phyloP scores from a whole-genome alignment of 2,329 filamentous ascomycete genomes.

The Cladophialophora exuberans region DNA sequence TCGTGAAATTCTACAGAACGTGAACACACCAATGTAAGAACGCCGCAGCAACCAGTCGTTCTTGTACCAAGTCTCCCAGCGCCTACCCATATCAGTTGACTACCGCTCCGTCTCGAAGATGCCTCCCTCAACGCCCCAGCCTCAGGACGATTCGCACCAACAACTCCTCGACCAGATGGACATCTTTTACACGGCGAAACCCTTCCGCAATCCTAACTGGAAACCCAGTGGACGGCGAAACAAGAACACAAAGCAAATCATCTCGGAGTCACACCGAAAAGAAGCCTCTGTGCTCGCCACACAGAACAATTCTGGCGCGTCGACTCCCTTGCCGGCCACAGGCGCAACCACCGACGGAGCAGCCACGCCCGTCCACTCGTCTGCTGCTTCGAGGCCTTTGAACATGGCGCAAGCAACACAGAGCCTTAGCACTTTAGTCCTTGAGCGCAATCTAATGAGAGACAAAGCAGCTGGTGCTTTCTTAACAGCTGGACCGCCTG shows the following conservation, averaged over 20 bases:
- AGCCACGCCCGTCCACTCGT: conserved; percentile 38
- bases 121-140: conserved; percentile 61
- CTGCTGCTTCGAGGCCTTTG: conserved; percentile 50
- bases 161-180: conserved; percentile 88
- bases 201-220: conserved; percentile 89
- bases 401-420: conserved; percentile 90
- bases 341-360: conserved; percentile 45
- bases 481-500: conserved; percentile 2
- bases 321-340: conserved; percentile 61
- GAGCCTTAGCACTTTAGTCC: conserved; percentile 81
- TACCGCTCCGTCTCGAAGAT: conserved; percentile 42
- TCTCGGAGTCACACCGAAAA: conserved; percentile 83
- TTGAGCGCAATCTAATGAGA: conserved; percentile 71
- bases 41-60: too few relatives aligned
- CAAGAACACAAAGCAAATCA: conserved; percentile 97
- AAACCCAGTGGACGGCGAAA: conserved; percentile 92
- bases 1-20: too few relatives aligned
- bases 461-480: conserved; percentile 16
- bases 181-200: conserved; percentile 81
- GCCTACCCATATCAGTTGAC: too few relatives aligned
- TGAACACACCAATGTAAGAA: not conserved
- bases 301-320: conserved; percentile 77
- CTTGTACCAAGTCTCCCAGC: too few relatives aligned
- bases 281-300: conserved; percentile 89
- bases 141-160: conserved; percentile 77